A percentile compares a stretch with the other conserved stretches of the same genome.
These are phyloP conservation scores for Claviceps citrina DNA, from an alignment of 2,329 filamentous ascomycete species.

Conservation along the genomic window DNA sequence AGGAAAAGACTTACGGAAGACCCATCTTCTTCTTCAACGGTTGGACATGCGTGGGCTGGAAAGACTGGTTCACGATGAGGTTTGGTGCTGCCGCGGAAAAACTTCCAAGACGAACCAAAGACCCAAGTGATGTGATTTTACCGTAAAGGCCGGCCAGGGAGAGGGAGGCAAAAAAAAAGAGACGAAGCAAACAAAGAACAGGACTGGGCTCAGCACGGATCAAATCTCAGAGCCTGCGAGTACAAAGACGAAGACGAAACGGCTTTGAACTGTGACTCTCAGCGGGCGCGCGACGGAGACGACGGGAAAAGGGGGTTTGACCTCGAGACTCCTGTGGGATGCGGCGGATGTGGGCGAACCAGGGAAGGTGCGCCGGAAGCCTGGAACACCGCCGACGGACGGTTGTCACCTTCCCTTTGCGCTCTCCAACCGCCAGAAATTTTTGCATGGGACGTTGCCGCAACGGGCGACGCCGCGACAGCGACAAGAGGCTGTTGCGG, in stretches of 20 bases:
- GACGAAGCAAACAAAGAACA: not conserved
- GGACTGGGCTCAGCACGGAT: not conserved
- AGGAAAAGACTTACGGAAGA: conserved; percentile 28
- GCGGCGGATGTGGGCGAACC: not conserved
- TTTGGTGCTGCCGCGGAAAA: not conserved
- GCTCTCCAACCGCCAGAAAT: no score
- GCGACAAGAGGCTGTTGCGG: no score
- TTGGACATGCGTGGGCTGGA: not conserved
- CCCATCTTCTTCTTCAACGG: conserved; percentile 25
- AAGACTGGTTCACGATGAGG: not conserved
- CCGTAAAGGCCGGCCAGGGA: not conserved
- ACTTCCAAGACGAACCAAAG: no score
- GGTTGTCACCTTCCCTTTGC: not conserved
- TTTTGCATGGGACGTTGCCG: no score
- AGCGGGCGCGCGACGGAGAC: not conserved
- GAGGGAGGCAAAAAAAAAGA: not conserved
- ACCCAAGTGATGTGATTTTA: no score
- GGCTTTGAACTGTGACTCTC: no score
- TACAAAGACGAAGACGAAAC: not conserved
- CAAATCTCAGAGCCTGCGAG: not conserved
- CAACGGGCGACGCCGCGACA: no score
- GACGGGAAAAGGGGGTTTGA: not conserved
- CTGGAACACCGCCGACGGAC: not conserved
- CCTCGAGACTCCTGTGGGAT: not conserved
- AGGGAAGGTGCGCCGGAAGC: not conserved